Evolutionary conservation across 129 eudicot genomes (phyloP), one percentile per base, ranked within the genome.

Genomic region (Artemisia annua): DNA sequence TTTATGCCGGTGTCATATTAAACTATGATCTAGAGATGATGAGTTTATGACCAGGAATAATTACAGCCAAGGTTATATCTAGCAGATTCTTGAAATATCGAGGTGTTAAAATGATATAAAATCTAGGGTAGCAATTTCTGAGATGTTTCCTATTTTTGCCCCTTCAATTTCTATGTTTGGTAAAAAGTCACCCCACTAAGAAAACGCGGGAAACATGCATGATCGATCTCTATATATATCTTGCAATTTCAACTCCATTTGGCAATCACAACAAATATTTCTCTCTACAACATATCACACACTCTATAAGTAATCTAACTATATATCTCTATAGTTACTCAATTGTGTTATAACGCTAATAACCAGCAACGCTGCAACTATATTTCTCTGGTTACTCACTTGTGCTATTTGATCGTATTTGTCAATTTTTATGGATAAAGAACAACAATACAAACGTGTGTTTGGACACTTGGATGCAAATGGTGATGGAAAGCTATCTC

Each of bases 401-500:
- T 18, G 7, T 60, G 56, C 1, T 19, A n/a, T n/a, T n/a, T n/a
- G n/a, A n/a, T n/a, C n/a, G n/a, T n/a, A n/a, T n/a, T n/a, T n/a
- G n/a, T n/a, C n/a, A 24, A 28, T 11, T 56, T 75, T 46, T 2
- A 77, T 78, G 82, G 89, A 73, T 11, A 85, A 73, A 64, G 4
- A 67, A 1, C 59, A 72, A 73, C 88, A 85, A 80, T 87, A 77
- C 75, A 83, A 14, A 13, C 82, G 88, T 0, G 90, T 87, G 14
- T 90, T 90, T 63, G 55, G 65, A 10, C 87, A 81, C 49, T 73
- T 90, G 28, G 93, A 90, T 61, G 64, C 70, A 9, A 73, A 90
- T 44, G 81, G 78, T 20, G 92, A 89, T 54, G 92, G 90, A 11
- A 89, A 83, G 54, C 59, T 89, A 80, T 82, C 90, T 7, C 71